Evolutionary conservation across 176 grass and related monocot species (phyloP).

Genomic region (Elymus sibiricus): DNA sequence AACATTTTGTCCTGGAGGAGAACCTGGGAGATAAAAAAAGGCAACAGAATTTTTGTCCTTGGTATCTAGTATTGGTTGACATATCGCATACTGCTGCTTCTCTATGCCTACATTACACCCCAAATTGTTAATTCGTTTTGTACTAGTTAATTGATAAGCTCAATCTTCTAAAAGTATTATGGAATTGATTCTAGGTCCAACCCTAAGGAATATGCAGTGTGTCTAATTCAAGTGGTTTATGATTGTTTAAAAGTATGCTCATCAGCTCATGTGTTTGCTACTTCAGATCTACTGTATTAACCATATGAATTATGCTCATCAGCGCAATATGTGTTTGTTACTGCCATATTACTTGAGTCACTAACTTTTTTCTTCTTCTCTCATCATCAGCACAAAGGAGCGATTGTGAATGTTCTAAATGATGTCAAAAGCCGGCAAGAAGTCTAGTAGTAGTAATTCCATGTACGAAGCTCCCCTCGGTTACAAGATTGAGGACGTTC

Average conservation of each 20-base stretch:
- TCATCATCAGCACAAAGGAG: constrained; percentile 7
- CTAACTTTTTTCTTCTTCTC: neutral
- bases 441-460: constrained; percentile 71
- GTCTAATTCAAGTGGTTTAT: neutral
- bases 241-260: no score
- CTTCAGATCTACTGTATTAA: no score
- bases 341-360: neutral
- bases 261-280: no score
- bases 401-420: constrained; percentile 81
- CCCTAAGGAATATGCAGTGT: neutral
- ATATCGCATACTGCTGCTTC: no score
- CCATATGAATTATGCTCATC: neutral
- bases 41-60: neutral
- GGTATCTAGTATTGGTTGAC: no score
- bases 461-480: constrained; percentile 94
- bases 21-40: neutral
- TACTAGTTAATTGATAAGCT: no score
- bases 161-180: no score
- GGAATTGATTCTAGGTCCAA: neutral
- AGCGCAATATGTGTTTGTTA: neutral
- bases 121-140: no score
- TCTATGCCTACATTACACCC: no score
- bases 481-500: constrained; percentile 93
- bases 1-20: neutral
- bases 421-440: constrained; percentile 87